Evolutionary conservation across 306 rosid genomes (phyloP), one percentile per base, ranked within the genome.

Genomic region (Lathyrus oleraceus): DNA sequence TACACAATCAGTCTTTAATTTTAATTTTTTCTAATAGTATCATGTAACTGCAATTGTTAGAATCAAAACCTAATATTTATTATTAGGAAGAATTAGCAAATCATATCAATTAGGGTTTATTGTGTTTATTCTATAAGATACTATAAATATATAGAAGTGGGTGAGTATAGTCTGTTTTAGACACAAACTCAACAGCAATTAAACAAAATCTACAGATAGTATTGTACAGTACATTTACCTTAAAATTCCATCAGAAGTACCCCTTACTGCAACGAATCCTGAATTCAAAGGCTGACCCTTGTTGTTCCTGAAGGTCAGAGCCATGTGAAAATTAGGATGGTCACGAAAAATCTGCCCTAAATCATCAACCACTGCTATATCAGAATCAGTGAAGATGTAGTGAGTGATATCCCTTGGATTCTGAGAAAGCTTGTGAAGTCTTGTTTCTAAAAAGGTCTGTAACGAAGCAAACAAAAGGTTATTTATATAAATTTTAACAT

Each of bases 201-300:
- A 59, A 75, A 49, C 49, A 14, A 57, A 53, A 72, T 64, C 19
- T 14, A 39, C 21, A 48, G 32, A 42, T 15, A 17, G 65, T 52
- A 42, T 15, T 17, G 65, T 52, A 10, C 42, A 30, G 72, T 39
- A 42, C 45, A 67, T 23, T 65, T 63, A 94, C 98, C 97, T 94
- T 70, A 78, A 77, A 76, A 94, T 78, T 54, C 96, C 95, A 43
- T 81, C 95, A 32, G 69, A 71, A 52, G 98, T 87, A 66, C 97
- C 98, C 91, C 88, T 87, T 36, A 90, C 95, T 60, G 95, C 98
- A 74, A 94, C 88, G 80, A 90, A 94, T 67, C 98, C 97, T 11
- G 97, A 94, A 86, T 94, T 94, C 68, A 94, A 67, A 67, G 98
- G 98, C 62, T 94, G 98, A 57, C 76, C 96, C 63, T 84, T 94